Evolutionary conservation across 768 basidiomycete species (phyloP).

Genomic region (Podaxis rugospora): DNA sequence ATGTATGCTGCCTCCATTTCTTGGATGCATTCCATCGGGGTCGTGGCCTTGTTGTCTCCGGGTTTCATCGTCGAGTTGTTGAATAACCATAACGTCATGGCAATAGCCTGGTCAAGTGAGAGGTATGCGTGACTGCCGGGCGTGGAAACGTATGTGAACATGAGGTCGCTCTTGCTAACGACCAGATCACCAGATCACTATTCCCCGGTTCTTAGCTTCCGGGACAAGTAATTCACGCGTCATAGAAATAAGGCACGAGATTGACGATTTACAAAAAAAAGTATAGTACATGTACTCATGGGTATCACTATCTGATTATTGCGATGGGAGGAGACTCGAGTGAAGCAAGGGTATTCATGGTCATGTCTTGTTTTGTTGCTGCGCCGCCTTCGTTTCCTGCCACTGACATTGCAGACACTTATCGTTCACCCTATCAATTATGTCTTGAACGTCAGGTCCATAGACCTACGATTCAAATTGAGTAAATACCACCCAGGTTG

Average conservation of each 20-base stretch:
- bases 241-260: conserved; percentile 7
- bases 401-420: conserved; percentile 65
- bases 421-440: conserved; percentile 67
- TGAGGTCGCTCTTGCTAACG: not conserved
- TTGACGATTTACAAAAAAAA: not conserved
- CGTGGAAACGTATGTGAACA: conserved; percentile 7
- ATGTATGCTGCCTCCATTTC: not conserved
- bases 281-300: conserved; percentile 7
- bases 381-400: conserved; percentile 19
- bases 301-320: conserved; percentile 3
- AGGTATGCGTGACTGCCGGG: not conserved
- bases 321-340: not conserved
- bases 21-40: not conserved
- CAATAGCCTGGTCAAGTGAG: not conserved
- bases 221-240: conserved; percentile 1
- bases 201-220: conserved; percentile 6
- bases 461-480: conserved; percentile 43
- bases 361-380: conserved; percentile 17
- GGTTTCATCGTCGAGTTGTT: not conserved
- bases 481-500: not conserved
- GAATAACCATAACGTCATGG: conserved; percentile 7
- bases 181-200: conserved; percentile 8
- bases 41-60: conserved; percentile 54
- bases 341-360: not conserved
- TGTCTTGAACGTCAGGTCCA: conserved; percentile 63